Conservation (phyloP, 495 filamentous ascomycete genomes). For the Penicillium roqueforti region DNA sequence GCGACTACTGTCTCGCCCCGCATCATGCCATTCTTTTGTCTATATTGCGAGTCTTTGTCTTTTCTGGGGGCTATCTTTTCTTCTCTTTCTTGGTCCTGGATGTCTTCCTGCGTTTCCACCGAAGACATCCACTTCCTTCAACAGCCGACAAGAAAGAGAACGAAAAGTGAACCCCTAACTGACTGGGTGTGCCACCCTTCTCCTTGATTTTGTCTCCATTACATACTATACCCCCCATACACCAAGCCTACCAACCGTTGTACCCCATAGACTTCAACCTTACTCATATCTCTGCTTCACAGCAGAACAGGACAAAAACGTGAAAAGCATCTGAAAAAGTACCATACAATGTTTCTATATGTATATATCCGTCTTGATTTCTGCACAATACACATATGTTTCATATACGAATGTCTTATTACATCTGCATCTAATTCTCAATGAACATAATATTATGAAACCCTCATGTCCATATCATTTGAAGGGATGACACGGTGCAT, state of each 20-base stretch:
- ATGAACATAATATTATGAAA: not conserved
- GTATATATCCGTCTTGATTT: not conserved
- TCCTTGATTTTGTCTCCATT: not conserved
- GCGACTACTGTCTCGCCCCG: conserved; percentile 43
- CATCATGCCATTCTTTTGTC: conserved; percentile 36
- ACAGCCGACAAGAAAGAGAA: not conserved
- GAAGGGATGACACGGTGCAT: not conserved
- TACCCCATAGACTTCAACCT: conserved; percentile 17
- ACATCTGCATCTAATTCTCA: not conserved
- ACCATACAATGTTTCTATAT: not conserved
- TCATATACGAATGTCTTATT: not conserved
- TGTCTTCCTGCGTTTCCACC: not conserved
- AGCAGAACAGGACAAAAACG: not conserved
- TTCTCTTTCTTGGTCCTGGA: not conserved
- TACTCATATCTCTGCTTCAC: not conserved
- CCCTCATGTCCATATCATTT: not conserved
- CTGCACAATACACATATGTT: conserved; percentile 9
- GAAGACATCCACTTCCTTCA: conserved; percentile 6
- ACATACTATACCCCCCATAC: conserved; percentile 16
- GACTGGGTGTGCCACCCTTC: not conserved
- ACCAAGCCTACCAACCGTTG: conserved; percentile 6
- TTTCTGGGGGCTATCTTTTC: conserved; percentile 10
- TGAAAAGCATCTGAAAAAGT: not conserved
- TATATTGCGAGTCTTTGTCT: conserved; percentile 16
- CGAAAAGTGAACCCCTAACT: not conserved